Conservation (phyloP, 1,284 basidiomycete species). For the Mycena sp. region DNA sequence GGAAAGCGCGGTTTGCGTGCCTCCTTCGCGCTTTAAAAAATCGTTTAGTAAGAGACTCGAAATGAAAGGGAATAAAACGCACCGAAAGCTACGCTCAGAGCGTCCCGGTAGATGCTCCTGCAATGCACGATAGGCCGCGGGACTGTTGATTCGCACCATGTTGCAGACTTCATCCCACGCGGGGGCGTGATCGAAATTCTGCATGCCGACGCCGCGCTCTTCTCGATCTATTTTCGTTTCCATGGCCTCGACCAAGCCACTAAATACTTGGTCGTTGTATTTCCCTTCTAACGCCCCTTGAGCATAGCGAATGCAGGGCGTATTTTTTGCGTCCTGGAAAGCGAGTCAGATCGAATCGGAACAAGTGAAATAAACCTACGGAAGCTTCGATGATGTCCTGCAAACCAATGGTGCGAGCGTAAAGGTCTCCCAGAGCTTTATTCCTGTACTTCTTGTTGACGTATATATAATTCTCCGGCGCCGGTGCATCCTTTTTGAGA, state of each 20-base stretch:
- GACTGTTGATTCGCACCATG: constrained; percentile 39
- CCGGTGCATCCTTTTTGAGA: neutral
- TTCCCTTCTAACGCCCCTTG: constrained; percentile 37
- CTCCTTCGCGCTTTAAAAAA: neutral
- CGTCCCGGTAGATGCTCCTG: constrained; percentile 36
- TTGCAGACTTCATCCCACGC: constrained; percentile 42
- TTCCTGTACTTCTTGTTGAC: neutral
- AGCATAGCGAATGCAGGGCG: constrained; percentile 33
- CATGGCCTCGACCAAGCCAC: constrained; percentile 43
- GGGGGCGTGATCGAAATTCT: constrained; percentile 48
- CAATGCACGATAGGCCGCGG: constrained; percentile 38
- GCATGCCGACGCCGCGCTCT: constrained; percentile 44
- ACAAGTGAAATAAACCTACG: neutral
- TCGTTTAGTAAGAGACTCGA: neutral
- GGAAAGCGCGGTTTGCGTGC: constrained; percentile 24
- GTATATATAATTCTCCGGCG: neutral
- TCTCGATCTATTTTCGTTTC: constrained; percentile 36
- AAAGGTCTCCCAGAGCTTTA: constrained; percentile 1
- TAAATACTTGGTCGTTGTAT: constrained; percentile 40
- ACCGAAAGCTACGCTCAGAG: constrained; percentile 36
- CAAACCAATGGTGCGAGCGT: constrained; percentile 8
- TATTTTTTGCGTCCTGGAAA: constrained; percentile 6
- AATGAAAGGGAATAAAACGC: constrained; percentile 11
- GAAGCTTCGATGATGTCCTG: constrained; percentile 12
- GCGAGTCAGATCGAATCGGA: neutral